Evolutionary conservation across 495 filamentous ascomycete genomes (phyloP).

Genomic region (Penicillium turbatum): DNA sequence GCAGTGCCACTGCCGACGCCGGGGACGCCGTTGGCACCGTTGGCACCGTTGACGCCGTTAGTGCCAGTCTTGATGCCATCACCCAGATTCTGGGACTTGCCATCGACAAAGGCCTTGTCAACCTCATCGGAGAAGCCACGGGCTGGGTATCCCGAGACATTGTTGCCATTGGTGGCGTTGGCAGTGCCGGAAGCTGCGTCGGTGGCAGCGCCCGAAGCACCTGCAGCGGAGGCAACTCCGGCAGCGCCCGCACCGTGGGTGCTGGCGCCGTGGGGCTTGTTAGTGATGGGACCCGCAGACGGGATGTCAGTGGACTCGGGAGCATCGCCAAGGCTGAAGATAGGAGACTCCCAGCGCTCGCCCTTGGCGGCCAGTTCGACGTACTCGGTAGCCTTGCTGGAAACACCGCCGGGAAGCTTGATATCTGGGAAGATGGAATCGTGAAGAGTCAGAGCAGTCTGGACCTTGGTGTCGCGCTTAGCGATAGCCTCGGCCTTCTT

Average conservation of each 20-base stretch:
- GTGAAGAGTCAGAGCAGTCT: conserved; percentile 77
- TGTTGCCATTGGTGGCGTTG: conserved; percentile 16
- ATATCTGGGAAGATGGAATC: conserved; percentile 89
- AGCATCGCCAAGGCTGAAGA: conserved; percentile 87
- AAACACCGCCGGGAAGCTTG: conserved; percentile 84
- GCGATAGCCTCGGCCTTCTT: conserved; percentile 58
- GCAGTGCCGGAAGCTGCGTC: conserved; percentile 6
- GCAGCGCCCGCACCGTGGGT: conserved; percentile 11
- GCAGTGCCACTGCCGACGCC: conserved; percentile 14
- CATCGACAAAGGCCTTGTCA: conserved; percentile 47
- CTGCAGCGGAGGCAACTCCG: conserved; percentile 5
- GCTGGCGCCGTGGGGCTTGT: conserved; percentile 57
- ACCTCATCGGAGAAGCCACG: conserved; percentile 53
- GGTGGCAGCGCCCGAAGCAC: conserved; percentile 11
- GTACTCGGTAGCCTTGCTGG: conserved; percentile 92
- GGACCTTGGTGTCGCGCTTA: conserved; percentile 64
- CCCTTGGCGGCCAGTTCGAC: conserved; percentile 82
- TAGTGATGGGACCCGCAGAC: conserved; percentile 53
- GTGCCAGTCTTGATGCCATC: conserved; percentile 16
- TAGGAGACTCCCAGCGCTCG: conserved; percentile 89
- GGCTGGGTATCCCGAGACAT: conserved; percentile 26
- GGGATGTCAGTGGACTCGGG: conserved; percentile 68
- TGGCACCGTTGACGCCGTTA: not conserved
- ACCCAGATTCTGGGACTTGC: conserved; percentile 17
- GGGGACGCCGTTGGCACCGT: conserved; percentile 3